phyloP scores from a whole-genome alignment of 371 early-diverging fungal genomes.

The Mortierella sp. region DNA sequence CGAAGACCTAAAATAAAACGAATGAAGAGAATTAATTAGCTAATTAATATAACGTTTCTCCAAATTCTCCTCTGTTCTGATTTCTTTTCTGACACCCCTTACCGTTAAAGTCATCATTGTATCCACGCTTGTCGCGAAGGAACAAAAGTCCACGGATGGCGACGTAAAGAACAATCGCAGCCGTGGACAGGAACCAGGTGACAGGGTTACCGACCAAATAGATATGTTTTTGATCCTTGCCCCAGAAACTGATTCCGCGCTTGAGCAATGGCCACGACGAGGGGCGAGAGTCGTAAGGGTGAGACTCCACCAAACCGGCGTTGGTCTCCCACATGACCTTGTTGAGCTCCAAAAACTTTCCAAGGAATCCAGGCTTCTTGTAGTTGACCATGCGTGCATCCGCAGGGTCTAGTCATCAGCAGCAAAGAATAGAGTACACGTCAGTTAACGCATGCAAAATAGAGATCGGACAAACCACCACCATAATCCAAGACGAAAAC shows the following conservation, averaged over 20 bases:
- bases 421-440: background rate
- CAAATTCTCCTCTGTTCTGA: background rate
- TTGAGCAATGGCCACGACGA: slow-evolving; percentile 87
- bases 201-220: slow-evolving; percentile 96
- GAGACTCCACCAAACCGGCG: slow-evolving; percentile 86
- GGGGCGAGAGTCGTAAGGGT: slow-evolving; percentile 90
- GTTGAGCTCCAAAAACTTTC: slow-evolving; percentile 93
- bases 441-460: background rate
- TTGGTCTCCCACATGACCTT: slow-evolving; percentile 91
- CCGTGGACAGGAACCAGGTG: slow-evolving; percentile 84
- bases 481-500: background rate
- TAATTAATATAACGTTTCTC: background rate
- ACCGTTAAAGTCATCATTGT: slow-evolving; percentile 67
- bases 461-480: background rate
- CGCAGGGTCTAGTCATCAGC: slow-evolving; percentile 59
- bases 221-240: slow-evolving; percentile 77
- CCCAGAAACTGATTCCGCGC: slow-evolving; percentile 95
- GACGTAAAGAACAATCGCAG: slow-evolving; percentile 65
- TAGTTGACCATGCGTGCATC: slow-evolving; percentile 67
- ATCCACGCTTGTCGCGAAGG: slow-evolving; percentile 78
- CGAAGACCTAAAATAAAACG: slow-evolving; percentile 56
- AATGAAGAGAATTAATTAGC: background rate
- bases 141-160: slow-evolving; percentile 60
- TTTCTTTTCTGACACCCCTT: background rate
- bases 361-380: slow-evolving; percentile 73